phyloP scores from a whole-genome alignment of 331 rosid genomes.

The Stylosanthes scabra region DNA sequence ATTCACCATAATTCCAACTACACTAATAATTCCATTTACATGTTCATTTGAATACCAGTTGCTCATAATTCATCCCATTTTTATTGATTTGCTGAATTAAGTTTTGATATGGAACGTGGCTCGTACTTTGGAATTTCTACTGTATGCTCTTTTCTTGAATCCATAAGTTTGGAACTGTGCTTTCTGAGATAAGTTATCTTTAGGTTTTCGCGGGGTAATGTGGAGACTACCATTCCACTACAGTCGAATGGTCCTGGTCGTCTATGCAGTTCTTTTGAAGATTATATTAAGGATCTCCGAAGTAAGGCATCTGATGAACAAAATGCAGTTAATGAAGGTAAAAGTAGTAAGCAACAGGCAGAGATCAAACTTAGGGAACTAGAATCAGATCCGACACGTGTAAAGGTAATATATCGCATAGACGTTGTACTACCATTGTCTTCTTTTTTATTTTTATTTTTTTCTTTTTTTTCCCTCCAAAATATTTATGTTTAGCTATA shows the following conservation, averaged over 20 bases:
- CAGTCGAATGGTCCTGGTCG: slow-evolving; percentile 57
- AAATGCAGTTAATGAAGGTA: slow-evolving; percentile 50
- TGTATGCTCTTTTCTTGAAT: slow-evolving; percentile 19
- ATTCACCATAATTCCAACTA: too few species aligned
- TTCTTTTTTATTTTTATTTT: too few species aligned
- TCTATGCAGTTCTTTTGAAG: slow-evolving; percentile 74
- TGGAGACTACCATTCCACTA: slow-evolving; percentile 79
- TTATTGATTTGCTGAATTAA: background rate
- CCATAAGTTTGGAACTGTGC: slow-evolving; percentile 1
- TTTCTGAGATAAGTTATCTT: slow-evolving; percentile 33
- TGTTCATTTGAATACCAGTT: background rate
- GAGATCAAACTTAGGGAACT: slow-evolving; percentile 64
- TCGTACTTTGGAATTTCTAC: slow-evolving; percentile 16
- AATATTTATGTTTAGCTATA: slow-evolving; percentile 2
- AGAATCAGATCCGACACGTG: slow-evolving; percentile 39
- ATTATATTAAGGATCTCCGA: slow-evolving; percentile 53
- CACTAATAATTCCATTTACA: background rate
- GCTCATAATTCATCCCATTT: background rate
- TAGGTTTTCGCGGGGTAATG: slow-evolving; percentile 87
- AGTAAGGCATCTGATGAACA: slow-evolving; percentile 45
- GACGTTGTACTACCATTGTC: background rate
- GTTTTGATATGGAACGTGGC: slow-evolving; percentile 12
- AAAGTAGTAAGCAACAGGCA: slow-evolving; percentile 64
- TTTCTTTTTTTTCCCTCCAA: background rate
- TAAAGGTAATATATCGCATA: slow-evolving; percentile 59